Evolutionary conservation across 208 protist genomes (phyloP), one percentile per base, ranked within the genome.

Genomic region (Naegleria fowleri): DNA sequence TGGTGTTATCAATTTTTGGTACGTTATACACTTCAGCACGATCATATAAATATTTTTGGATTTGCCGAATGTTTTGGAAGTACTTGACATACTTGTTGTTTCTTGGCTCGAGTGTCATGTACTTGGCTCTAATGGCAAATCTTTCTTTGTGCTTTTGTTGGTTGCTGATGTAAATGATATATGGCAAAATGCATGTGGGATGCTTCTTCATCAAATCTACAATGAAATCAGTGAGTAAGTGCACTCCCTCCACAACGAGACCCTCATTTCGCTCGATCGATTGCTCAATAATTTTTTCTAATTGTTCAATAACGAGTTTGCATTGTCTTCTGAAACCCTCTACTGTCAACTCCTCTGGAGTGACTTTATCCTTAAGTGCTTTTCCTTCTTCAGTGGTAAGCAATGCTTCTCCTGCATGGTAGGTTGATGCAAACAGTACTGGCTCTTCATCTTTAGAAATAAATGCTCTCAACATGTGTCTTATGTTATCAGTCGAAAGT

Each of bases 401-500:
- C 58, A 95, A 91, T 40, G 88, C 90, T 87, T 95, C 93, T 55
- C 91, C 93, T 39, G 94, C 90, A 87, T 95, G 91, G 83, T 95
- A 95, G 5, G 94, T 95, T 22, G 92, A 94, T 39, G 94, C 93
- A 83, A 91, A 95, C 19, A 95, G 55, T 3, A 94, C 67, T 41
- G 94, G 93, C 15, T 91, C 90, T 83, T 94, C 87, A 29, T 92
- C 86, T 48, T 92, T 59, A 22, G 91, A 86, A 36, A 95, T 94
- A 59, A 94, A 93, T 52, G 90, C 92, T 48, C 96, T 94, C 38
- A 98, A 90, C 83, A 96, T 93, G 84, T 98, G 96, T 36, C 97
- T 93, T 40, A 98, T 96, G 15, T 94, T 97, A 91, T 98, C 97
- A 11, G 97, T 98, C 5, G 96, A 98, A 22, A 98, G 92, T 22